Evolutionary conservation across 306 rosid species (phyloP).

Genomic region (Quercus cerris): DNA sequence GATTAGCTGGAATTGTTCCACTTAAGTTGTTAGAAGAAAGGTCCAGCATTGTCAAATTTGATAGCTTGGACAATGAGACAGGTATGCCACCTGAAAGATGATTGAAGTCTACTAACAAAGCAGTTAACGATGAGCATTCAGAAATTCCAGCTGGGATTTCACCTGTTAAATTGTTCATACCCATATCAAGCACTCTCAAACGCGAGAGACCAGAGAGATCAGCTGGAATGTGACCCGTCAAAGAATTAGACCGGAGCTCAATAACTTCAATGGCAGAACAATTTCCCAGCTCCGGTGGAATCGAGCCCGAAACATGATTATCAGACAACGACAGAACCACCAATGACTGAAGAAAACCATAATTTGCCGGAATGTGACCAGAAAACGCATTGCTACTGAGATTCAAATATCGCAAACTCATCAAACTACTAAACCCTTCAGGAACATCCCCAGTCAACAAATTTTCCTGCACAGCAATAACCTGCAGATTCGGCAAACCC

Average conservation of each 20-base stretch:
- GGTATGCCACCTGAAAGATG: slow-evolving; percentile 70
- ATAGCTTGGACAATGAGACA: slow-evolving; percentile 50
- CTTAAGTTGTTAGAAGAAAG: slow-evolving; percentile 79
- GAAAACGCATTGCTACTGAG: slow-evolving; percentile 73
- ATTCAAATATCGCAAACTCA: slow-evolving; percentile 62
- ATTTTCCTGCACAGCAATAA: slow-evolving; percentile 74
- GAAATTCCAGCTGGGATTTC: slow-evolving; percentile 72
- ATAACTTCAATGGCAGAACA: slow-evolving; percentile 58
- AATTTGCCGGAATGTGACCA: slow-evolving; percentile 72
- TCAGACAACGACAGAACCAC: slow-evolving; percentile 63
- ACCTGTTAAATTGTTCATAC: slow-evolving; percentile 68
- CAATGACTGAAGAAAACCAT: slow-evolving; percentile 75
- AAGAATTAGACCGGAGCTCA: slow-evolving; percentile 59
- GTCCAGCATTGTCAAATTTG: slow-evolving; percentile 55
- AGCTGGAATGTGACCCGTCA: slow-evolving; percentile 57
- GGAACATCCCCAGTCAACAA: slow-evolving; percentile 70
- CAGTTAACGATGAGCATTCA: slow-evolving; percentile 49
- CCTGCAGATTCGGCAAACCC: slow-evolving; percentile 82
- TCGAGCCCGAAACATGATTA: slow-evolving; percentile 56
- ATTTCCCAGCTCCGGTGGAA: slow-evolving; percentile 79
- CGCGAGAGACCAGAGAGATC: slow-evolving; percentile 62
- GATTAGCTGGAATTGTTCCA: slow-evolving; percentile 61
- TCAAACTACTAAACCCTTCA: slow-evolving; percentile 91
- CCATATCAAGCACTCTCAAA: slow-evolving; percentile 65
- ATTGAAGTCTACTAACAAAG: slow-evolving; percentile 53